Percentiles rank a stretch among this genome's conserved stretches.
Evolutionary conservation across 108 stramenopile species (phyloP).

Genomic region (Schizochytrium sp.): DNA sequence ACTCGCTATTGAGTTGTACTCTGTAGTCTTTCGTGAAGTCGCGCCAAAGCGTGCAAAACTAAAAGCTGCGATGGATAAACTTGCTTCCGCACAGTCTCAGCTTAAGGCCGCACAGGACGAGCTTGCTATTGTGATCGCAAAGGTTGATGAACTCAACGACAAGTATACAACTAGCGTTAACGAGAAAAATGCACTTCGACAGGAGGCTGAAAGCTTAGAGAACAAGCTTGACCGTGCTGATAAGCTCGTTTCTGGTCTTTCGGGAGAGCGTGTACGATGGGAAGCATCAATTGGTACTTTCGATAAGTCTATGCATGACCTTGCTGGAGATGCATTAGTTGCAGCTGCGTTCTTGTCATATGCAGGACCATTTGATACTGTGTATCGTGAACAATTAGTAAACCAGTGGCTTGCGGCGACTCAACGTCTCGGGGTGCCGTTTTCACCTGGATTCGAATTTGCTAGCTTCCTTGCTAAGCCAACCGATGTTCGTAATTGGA

Average conservation of each 20-base stretch:
- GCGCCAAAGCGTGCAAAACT: constrained; percentile 79
- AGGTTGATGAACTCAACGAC: constrained; percentile 67
- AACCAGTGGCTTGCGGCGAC: constrained; percentile 68
- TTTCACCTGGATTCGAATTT: constrained; percentile 73
- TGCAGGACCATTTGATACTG: constrained; percentile 80
- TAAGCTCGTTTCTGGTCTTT: constrained; percentile 77
- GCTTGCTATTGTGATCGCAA: constrained; percentile 75
- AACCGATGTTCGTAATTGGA: constrained; percentile 81
- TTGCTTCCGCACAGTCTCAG: constrained; percentile 73
- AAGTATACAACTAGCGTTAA: constrained; percentile 68
- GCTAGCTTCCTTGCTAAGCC: constrained; percentile 75
- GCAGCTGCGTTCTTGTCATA: constrained; percentile 79
- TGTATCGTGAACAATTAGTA: constrained; percentile 73
- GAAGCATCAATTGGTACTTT: constrained; percentile 69
- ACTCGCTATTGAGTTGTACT: constrained; percentile 80
- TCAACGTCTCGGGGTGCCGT: constrained; percentile 66
- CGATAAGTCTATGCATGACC: constrained; percentile 65
- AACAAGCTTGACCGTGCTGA: constrained; percentile 77
- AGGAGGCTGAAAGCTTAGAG: constrained; percentile 75
- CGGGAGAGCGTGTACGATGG: constrained; percentile 79
- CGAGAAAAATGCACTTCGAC: constrained; percentile 76
- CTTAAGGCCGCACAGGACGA: constrained; percentile 74
- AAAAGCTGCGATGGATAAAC: constrained; percentile 72
- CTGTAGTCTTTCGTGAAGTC: constrained; percentile 78
- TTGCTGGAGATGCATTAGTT: constrained; percentile 76